Conservation (phyloP, 169 alveolate genomes). For the Babesia microti region DNA sequence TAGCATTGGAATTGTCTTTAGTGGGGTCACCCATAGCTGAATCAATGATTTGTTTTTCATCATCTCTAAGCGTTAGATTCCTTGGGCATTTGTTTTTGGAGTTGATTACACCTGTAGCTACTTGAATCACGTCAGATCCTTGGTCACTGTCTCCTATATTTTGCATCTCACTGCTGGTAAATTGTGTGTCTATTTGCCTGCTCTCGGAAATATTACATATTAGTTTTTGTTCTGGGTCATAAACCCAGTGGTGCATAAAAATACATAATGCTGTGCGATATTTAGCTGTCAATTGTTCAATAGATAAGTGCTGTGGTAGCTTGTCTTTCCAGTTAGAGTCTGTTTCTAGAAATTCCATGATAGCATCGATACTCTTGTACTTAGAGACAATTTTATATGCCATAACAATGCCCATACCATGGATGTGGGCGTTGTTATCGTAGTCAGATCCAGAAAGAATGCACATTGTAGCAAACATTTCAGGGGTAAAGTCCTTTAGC, state of each 20-base stretch:
- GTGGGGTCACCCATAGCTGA: too few relatives aligned
- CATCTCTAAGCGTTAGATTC: too few relatives aligned
- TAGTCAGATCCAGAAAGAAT: constrained; percentile 63
- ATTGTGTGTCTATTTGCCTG: too few relatives aligned
- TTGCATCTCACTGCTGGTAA: too few relatives aligned
- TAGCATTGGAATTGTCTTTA: too few relatives aligned
- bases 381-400: constrained; percentile 47
- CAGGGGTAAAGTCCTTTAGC: constrained; percentile 45
- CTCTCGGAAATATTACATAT: too few relatives aligned
- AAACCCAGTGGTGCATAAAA: constrained; percentile 55
- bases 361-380: constrained; percentile 28
- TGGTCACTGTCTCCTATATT: too few relatives aligned
- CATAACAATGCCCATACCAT: constrained; percentile 63
- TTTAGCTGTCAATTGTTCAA: constrained; percentile 33
- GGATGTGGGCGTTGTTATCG: constrained; percentile 58
- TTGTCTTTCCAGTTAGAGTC: constrained; percentile 48
- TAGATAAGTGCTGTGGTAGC: constrained; percentile 42
- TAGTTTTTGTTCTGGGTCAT: too few relatives aligned
- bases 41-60: too few relatives aligned
- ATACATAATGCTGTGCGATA: constrained; percentile 46
- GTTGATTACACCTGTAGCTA: too few relatives aligned
- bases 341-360: constrained; percentile 25
- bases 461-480: constrained; percentile 61
- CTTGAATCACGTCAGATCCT: too few relatives aligned
- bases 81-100: too few relatives aligned